A percentile compares a stretch with the other conserved stretches of the same genome.
phyloP scores from a whole-genome alignment of 2,329 filamentous ascomycete species.

The Coleophoma crateriformis region DNA sequence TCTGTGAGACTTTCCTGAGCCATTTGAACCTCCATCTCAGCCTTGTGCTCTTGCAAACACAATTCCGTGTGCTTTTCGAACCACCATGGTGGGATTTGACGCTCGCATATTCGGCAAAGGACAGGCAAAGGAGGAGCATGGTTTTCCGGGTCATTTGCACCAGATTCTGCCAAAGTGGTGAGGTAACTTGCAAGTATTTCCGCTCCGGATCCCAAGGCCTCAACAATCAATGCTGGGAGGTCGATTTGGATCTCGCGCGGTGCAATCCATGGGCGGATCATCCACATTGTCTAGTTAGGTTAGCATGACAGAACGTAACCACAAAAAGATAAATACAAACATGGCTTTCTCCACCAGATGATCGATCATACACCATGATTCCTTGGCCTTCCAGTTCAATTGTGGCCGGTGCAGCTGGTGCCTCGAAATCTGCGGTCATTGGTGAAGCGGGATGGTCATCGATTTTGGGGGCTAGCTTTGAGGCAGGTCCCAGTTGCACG shows the following conservation, averaged over 20 bases:
- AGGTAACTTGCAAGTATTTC: constrained; percentile 93
- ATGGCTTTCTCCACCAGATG: constrained; percentile 82
- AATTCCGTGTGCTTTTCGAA: constrained; percentile 98
- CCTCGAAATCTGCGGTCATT: constrained; percentile 18
- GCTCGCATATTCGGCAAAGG: constrained; percentile 93
- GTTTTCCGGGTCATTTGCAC: constrained; percentile 66
- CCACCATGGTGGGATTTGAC: constrained; percentile 98
- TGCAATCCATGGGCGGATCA: constrained; percentile 86
- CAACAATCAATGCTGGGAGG: constrained; percentile 80
- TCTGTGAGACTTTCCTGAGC: constrained; percentile 88
- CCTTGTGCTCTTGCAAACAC: constrained; percentile 90
- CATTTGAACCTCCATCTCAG: constrained; percentile 97
- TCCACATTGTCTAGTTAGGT: constrained; percentile 86
- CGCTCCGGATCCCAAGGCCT: constrained; percentile 88
- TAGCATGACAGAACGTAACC: constrained; percentile 20
- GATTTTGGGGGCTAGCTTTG: constrained; percentile 49
- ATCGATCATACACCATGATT: constrained; percentile 94
- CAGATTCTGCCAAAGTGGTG: constrained; percentile 80
- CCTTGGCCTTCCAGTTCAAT: constrained; percentile 91
- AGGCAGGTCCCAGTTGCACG: constrained; percentile 63
- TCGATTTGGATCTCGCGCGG: constrained; percentile 95
- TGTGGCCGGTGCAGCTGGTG: constrained; percentile 39
- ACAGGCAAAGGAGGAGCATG: constrained; percentile 79
- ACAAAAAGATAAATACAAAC: constrained; percentile 47
- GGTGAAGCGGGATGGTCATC: constrained; percentile 20